Base-by-base conservation (phyloP, 192 early-diverging fungal species). In the Obelidium mucronatum region DNA sequence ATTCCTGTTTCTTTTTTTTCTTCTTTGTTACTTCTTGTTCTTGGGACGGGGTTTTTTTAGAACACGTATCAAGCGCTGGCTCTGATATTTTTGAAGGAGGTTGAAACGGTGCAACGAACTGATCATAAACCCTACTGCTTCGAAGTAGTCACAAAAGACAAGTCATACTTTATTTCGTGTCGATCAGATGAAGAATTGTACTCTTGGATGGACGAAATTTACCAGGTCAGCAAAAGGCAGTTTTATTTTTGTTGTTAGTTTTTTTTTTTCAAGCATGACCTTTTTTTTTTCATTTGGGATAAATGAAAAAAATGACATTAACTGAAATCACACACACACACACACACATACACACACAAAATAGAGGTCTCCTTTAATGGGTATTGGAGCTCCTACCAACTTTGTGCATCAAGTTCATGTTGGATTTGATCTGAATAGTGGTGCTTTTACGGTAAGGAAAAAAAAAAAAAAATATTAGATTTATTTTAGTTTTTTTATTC, bases 151-250 rank as follows among this genome's bases (percentile, higher is more conserved):
- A 96, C 96, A 40, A 96, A 94, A 82, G 96, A 97, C 44, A 93
- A 95, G 84, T 93, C 91, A 48, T 98, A 95, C 80, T 97, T 91
- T 79, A 83, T 99, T 35, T 90, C 94, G 11, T 96, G 95, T 80
- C 94, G 93, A 78, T 95, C 90, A 77, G 98, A 99, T 80, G 94
- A 97, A 78, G 97, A 99, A 79, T 85, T 99, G 35, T 99, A 99
- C 80, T 91, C 92, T 54, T 99, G 98, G 98, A 94, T 98, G 89
- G 97, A 99, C 77, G 93, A 95, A 78, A 94, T 99, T 80, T 98
- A 98, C 84, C 92, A 92, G 77, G 92, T 94, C 51, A 13, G 39
- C n/a, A n/a, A n/a, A n/a, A n/a, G n/a, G n/a, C n/a, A 30, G 26
- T 26, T 60, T 17, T 26, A n/a, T 60, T 13, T 22, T 60, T 60